Conservation (phyloP, 148 eudicot species). For the Cornus suecica region DNA sequence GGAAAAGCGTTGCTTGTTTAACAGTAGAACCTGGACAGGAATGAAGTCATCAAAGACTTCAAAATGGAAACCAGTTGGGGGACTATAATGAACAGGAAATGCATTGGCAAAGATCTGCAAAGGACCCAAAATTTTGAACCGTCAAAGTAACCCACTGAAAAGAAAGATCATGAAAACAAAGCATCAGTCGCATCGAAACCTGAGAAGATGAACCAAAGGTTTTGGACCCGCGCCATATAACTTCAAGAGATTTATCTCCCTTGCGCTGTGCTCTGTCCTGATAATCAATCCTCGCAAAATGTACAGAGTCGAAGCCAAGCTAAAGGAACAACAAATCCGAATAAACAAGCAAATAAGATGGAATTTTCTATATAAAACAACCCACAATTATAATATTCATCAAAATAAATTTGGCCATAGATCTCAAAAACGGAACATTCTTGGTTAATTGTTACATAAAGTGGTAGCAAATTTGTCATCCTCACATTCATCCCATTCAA, state of each 20-base stretch:
- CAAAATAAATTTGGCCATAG: neutral
- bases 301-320: slow-evolving; percentile 91
- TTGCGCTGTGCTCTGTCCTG: slow-evolving; percentile 71
- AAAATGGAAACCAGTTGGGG: slow-evolving; percentile 67
- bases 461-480: neutral
- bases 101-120: slow-evolving; percentile 75
- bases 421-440: neutral
- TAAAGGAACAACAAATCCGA: slow-evolving; percentile 23
- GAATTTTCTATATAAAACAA: neutral
- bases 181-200: slow-evolving; percentile 33
- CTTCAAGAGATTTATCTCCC: slow-evolving; percentile 76
- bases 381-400: neutral
- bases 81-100: slow-evolving; percentile 72
- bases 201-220: slow-evolving; percentile 86
- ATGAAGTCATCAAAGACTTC: slow-evolving; percentile 46
- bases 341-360: neutral
- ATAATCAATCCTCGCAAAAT: slow-evolving; percentile 91
- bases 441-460: neutral
- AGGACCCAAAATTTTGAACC: slow-evolving; percentile 6
- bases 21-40: slow-evolving; percentile 61
- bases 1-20: neutral
- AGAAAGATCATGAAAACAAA: neutral
- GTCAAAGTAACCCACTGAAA: neutral
- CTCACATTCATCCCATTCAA: too few relatives aligned
- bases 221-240: slow-evolving; percentile 85